A percentile compares a stretch with the other conserved stretches of the same genome.
These are phyloP conservation scores for Capsella rubella DNA, from an alignment of 441 rosid genomes.

Conservation along the genomic window DNA sequence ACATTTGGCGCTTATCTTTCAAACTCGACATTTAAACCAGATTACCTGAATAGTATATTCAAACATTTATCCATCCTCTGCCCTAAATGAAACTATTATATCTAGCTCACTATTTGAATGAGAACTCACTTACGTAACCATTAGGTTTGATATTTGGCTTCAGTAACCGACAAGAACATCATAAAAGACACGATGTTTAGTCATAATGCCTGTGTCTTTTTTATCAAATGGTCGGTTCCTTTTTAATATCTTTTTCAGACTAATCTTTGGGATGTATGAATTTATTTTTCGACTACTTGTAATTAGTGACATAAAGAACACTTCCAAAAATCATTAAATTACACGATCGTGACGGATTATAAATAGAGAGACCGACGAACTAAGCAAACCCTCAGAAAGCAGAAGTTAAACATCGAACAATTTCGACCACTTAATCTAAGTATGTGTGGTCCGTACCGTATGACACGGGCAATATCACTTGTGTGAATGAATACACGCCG, in stretches of 20 bases:
- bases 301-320: conserved; percentile 11
- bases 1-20: neutral
- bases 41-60: neutral
- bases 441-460: conserved; percentile 36
- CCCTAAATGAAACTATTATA: neutral
- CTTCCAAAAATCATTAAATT: conserved; percentile 23
- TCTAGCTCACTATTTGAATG: neutral
- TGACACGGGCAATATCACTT: conserved; percentile 23
- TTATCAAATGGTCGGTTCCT: conserved; percentile 41
- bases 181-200: conserved; percentile 28
- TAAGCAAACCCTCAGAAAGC: conserved; percentile 14
- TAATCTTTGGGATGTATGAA: conserved; percentile 7
- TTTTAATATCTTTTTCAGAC: conserved; percentile 27
- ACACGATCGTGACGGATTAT: conserved; percentile 30
- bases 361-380: conserved; percentile 36
- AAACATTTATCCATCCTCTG: neutral
- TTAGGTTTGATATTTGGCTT: conserved; percentile 30
- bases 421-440: conserved; percentile 36
- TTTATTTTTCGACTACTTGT: neutral
- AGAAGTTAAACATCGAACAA: conserved; percentile 41
- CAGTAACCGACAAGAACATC: conserved; percentile 40
- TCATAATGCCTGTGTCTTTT: conserved; percentile 29
- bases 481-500: conserved; percentile 18
- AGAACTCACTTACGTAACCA: neutral
- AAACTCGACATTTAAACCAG: neutral